phyloP scores from a whole-genome alignment of 2,329 filamentous ascomycete species.

The Cladobotryum mycophilum region DNA sequence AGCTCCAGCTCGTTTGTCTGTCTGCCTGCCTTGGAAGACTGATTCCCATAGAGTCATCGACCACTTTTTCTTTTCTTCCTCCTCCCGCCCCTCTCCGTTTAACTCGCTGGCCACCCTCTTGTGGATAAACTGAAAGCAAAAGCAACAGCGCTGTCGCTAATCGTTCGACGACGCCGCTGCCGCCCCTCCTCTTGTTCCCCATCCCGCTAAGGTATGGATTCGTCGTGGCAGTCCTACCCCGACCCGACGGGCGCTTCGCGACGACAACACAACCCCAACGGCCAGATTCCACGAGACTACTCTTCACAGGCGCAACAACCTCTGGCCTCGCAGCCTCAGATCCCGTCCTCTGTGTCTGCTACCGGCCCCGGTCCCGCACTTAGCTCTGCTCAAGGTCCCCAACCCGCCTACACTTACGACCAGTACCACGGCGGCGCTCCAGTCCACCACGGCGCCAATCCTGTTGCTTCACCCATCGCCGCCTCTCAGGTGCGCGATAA shows the following conservation, averaged over 20 bases:
- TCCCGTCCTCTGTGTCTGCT: neutral
- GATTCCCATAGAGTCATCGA: neutral
- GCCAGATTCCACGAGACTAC: constrained; percentile 44
- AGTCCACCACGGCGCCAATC: constrained; percentile 39
- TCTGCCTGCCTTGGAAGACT: neutral
- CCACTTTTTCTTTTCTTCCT: neutral
- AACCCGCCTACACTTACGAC: constrained; percentile 45
- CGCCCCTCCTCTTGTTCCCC: constrained; percentile 11
- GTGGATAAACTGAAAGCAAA: neutral
- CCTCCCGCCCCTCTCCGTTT: neutral
- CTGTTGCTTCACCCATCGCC: constrained; percentile 51
- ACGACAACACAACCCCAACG: constrained; percentile 57
- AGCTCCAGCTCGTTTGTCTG: neutral
- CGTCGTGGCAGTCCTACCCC: constrained; percentile 61
- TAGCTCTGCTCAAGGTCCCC: constrained; percentile 33
- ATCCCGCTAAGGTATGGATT: constrained; percentile 39
- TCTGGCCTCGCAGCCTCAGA: constrained; percentile 16
- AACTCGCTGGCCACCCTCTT: neutral
- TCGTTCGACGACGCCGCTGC: constrained; percentile 4
- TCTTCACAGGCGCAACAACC: constrained; percentile 31
- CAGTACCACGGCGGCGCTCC: constrained; percentile 48
- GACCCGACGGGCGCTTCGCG: constrained; percentile 57
- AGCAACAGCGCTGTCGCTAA: neutral
- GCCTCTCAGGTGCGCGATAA: constrained; percentile 60
- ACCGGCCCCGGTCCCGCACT: constrained; percentile 15